Evolutionary conservation across 352 stramenopile species (phyloP), one percentile per base, ranked within the genome.

Genomic region (Phytophthora melonis): DNA sequence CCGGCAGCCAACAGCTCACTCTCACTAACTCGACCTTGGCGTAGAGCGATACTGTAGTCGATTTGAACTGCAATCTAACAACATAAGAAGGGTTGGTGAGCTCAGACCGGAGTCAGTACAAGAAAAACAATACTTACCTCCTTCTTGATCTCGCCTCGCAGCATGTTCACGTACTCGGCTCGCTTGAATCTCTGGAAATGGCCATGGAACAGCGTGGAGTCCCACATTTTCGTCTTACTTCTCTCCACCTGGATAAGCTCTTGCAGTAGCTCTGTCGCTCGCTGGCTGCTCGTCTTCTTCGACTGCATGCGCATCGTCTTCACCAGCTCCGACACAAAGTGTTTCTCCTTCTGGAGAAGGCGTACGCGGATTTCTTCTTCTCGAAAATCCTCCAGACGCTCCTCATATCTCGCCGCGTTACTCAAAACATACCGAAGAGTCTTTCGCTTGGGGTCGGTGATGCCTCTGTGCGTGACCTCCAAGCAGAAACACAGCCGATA

Each of bases 221-320:
- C 88, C 83, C 87, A 95, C 25, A 71, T 75, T 67, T 87, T 83
- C 3, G 72, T 64, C 6, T 74, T 82, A 39, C 81, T 94, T 56
- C 67, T 81, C 36, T 94, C 87, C 8, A 94, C 85, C 8, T 75
- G 56, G 14, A 93, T 79, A 1, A 95, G 76, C 60, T 94, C 88
- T 57, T 92, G 66, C 1, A 95, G 56, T 1, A 95, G 47, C 25
- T 89, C 78, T 3, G 81, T 84, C 3, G 72, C 81, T 14, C 88
- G 66, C 43, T 93, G 81, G 39, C 79, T 89, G 13, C 74, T 90
- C 2, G 75, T 88, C 41, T 88, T 78, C 58, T 90, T 89, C 0
- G 82, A 74, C 60, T 95, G 87, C 72, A 93, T 81, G 2, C 87
- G 77, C 25, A 95, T 70, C 2, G 81, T 93, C 58, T 94, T 94